Conservation (phyloP, 345 rosid genomes). For the Citrus trifoliata region DNA sequence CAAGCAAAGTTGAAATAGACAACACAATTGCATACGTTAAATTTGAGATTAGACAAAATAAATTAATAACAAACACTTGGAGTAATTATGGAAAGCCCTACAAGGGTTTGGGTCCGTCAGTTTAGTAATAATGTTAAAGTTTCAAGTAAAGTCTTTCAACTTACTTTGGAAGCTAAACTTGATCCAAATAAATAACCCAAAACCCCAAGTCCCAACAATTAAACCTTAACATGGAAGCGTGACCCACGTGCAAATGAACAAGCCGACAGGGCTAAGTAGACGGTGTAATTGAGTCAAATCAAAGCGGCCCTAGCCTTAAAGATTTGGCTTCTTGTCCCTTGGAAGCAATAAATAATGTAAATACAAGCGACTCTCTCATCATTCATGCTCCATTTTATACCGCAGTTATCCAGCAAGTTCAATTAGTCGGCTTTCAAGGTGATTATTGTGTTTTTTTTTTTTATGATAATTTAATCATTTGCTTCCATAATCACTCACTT, state of each 20-base stretch:
- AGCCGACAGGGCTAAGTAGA: slow-evolving; percentile 23
- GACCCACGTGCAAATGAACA: slow-evolving; percentile 14
- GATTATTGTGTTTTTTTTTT: slow-evolving; percentile 12
- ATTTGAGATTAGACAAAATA: too few relatives aligned
- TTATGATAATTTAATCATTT: slow-evolving; percentile 19
- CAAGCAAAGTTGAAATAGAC: too few relatives aligned
- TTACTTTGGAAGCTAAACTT: too few relatives aligned
- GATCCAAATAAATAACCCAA: neutral
- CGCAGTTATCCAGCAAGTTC: neutral
- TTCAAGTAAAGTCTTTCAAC: too few relatives aligned
- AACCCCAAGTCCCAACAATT: neutral
- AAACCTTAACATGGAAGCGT: slow-evolving; percentile 3
- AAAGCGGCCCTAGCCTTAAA: slow-evolving; percentile 12
- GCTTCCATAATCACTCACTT: neutral
- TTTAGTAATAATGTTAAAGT: too few relatives aligned
- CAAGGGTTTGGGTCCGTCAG: too few relatives aligned
- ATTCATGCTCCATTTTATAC: neutral
- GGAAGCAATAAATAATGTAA: slow-evolving; percentile 8
- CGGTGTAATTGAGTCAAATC: slow-evolving; percentile 25
- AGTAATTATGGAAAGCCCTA: too few relatives aligned
- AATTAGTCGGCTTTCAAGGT: slow-evolving; percentile 32
- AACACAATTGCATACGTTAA: too few relatives aligned
- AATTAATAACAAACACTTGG: too few relatives aligned
- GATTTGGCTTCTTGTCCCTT: slow-evolving; percentile 36
- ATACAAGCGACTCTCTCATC: neutral